phyloP scores from a whole-genome alignment of 345 rosid species.

The Brassica juncea region DNA sequence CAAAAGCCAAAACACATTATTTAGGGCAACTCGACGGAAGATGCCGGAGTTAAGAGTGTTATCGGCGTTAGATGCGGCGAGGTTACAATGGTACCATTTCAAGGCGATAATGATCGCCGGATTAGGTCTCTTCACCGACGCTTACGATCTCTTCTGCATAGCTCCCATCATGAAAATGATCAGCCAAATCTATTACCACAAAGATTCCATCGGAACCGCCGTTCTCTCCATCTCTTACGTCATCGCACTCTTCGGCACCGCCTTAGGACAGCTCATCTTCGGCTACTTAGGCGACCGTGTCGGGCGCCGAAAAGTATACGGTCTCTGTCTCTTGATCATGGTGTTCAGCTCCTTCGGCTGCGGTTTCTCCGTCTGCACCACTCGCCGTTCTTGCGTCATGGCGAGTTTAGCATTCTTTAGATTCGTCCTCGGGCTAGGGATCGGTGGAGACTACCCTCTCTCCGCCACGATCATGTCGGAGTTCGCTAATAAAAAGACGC shows the following conservation, averaged over 20 bases:
- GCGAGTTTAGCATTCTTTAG: constrained; percentile 60
- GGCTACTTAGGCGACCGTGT: constrained; percentile 62
- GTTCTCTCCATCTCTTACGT: constrained; percentile 43
- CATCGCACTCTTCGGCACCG: constrained; percentile 62
- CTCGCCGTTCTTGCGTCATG: constrained; percentile 53
- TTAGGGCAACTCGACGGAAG: neutral
- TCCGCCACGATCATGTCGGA: constrained; percentile 87
- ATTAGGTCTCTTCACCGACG: constrained; percentile 54
- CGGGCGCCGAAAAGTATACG: constrained; percentile 68
- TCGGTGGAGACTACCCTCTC: constrained; percentile 78
- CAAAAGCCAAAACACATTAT: neutral
- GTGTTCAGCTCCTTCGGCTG: constrained; percentile 58
- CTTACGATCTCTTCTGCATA: constrained; percentile 55
- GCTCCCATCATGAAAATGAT: constrained; percentile 48
- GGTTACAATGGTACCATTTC: constrained; percentile 52
- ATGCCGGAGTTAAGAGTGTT: constrained; percentile 31
- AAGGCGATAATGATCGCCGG: constrained; percentile 51
- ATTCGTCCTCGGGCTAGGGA: constrained; percentile 66
- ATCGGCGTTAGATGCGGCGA: constrained; percentile 46
- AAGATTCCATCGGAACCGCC: constrained; percentile 25
- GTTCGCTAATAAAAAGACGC: constrained; percentile 70
- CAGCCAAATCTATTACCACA: constrained; percentile 45
- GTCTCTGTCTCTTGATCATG: constrained; percentile 59
- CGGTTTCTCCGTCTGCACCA: constrained; percentile 66
- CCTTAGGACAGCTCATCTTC: constrained; percentile 59